These are phyloP conservation scores for Rubroshorea leprosula DNA, from an alignment of 345 rosid species.

Conservation along the genomic window DNA sequence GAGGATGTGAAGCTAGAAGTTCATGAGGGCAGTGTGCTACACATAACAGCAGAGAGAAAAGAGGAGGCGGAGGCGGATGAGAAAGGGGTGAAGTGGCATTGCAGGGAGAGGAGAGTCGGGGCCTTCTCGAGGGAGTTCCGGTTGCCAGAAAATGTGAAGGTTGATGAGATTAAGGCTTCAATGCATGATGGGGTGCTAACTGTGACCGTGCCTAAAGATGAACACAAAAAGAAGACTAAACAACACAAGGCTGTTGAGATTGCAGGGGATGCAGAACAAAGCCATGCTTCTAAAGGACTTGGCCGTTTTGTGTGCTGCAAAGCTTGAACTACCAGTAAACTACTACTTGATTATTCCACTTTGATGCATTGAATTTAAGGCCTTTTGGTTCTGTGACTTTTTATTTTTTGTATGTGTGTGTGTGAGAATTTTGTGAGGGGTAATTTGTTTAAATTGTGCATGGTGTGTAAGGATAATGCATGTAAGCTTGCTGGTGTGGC, in stretches of 20 bases:
- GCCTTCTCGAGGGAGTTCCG: conserved; percentile 25
- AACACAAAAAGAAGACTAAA: not conserved
- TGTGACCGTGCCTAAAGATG: conserved; percentile 27
- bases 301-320: conserved; percentile 38
- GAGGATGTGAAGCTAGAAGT: conserved; percentile 38
- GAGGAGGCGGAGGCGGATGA: conserved; percentile 13
- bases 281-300: conserved; percentile 19
- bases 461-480: no score
- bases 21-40: conserved; percentile 16
- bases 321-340: conserved; percentile 15
- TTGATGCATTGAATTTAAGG: no score
- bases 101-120: conserved; percentile 25
- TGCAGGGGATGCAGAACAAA: conserved; percentile 15
- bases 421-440: no score
- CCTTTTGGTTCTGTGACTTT: no score
- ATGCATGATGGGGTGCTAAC: conserved; percentile 34
- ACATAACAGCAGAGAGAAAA: conserved; percentile 20
- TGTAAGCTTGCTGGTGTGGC: no score
- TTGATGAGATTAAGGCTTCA: conserved; percentile 33
- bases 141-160: conserved; percentile 29
- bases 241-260: conserved; percentile 19
- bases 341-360: no score
- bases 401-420: no score
- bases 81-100: conserved; percentile 31
- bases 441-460: no score